These are phyloP conservation scores for Adansonia gregorii DNA, from an alignment of 441 rosid species.

Conservation along the genomic window DNA sequence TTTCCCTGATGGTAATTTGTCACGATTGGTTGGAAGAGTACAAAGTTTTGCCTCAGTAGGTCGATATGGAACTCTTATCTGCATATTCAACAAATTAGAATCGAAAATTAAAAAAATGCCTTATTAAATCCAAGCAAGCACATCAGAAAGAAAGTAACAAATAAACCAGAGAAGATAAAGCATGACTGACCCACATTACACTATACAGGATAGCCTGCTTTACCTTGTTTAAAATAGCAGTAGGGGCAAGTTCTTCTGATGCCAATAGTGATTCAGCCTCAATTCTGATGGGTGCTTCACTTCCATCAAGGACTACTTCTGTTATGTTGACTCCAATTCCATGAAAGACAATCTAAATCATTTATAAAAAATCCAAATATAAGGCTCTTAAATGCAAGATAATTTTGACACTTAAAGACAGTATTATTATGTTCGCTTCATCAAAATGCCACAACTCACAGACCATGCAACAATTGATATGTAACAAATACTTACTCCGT, in stretches of 20 bases:
- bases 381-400: conserved; percentile 21
- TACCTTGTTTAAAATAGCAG: conserved; percentile 83
- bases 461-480: neutral
- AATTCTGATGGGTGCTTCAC: conserved; percentile 92
- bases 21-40: conserved; percentile 72
- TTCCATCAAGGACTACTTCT: conserved; percentile 89
- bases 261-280: conserved; percentile 80
- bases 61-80: conserved; percentile 88
- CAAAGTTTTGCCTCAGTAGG: conserved; percentile 80
- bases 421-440: neutral
- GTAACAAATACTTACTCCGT: neutral
- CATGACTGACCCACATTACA: conserved; percentile 25
- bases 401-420: conserved; percentile 2
- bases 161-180: conserved; percentile 22
- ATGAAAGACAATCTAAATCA: conserved; percentile 69
- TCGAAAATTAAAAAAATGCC: neutral
- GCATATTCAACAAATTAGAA: conserved; percentile 32
- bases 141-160: conserved; percentile 25
- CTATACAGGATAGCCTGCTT: conserved; percentile 21
- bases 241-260: conserved; percentile 75
- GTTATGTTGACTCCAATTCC: conserved; percentile 80
- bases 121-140: conserved; percentile 20
- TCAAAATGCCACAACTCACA: neutral
- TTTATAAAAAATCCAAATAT: conserved; percentile 28
- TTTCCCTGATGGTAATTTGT: conserved; percentile 90